phyloP scores from a whole-genome alignment of 495 filamentous ascomycete genomes.

The Aspergillus baeticus region DNA sequence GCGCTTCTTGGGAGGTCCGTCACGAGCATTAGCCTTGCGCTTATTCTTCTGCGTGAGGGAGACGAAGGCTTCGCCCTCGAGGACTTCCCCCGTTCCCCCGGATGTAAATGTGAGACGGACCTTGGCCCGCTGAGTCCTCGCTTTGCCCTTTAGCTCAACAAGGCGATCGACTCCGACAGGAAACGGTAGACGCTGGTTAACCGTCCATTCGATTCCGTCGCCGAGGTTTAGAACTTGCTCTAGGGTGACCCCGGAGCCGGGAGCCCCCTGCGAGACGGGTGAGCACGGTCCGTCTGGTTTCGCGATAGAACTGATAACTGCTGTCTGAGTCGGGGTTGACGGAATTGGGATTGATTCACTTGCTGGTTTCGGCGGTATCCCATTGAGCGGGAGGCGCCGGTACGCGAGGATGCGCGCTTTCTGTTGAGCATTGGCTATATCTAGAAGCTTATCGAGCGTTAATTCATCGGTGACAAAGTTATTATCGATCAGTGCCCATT shows the following conservation, averaged over 20 bases:
- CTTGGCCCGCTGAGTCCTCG: constrained; percentile 9
- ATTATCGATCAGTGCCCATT: constrained; percentile 33
- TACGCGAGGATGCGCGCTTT: constrained; percentile 26
- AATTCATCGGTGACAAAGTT: neutral
- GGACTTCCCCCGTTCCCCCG: constrained; percentile 9
- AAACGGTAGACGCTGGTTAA: constrained; percentile 1
- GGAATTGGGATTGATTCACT: no score
- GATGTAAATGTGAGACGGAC: constrained; percentile 11
- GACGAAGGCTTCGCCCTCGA: constrained; percentile 11
- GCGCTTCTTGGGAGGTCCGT: neutral
- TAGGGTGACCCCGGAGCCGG: neutral
- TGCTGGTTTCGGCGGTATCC: neutral
- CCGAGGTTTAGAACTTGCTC: constrained; percentile 5
- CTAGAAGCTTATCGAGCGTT: neutral
- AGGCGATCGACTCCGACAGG: neutral
- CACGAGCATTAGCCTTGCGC: neutral
- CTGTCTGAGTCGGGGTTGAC: no score
- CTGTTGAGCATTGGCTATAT: neutral
- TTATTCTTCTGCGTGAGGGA: constrained; percentile 10
- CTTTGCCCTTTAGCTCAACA: constrained; percentile 9
- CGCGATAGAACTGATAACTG: no score
- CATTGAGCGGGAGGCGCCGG: constrained; percentile 16
- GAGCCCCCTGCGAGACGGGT: neutral
- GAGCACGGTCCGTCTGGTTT: no score
- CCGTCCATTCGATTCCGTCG: constrained; percentile 6